Conservation (phyloP, 768 basidiomycete genomes). For the Suillus occidentalis region DNA sequence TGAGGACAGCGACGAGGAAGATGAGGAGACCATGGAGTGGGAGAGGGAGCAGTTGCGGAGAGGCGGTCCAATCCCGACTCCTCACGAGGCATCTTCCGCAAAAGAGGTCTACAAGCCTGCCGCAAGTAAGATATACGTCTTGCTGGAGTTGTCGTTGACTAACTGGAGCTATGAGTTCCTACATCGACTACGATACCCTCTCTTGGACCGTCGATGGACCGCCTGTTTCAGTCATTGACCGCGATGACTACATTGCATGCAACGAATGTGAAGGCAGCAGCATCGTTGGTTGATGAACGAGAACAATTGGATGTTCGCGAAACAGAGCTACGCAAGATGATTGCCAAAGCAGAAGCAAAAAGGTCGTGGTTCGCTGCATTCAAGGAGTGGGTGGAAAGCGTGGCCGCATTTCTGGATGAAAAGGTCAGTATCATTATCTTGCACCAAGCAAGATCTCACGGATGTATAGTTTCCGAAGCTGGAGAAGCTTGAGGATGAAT, state of each 20-base stretch:
- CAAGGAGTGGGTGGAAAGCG: constrained; percentile 76
- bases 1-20: constrained; percentile 63
- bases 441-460: not conserved
- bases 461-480: constrained; percentile 65
- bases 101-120: constrained; percentile 70
- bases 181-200: constrained; percentile 60
- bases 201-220: constrained; percentile 58
- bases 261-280: constrained; percentile 54
- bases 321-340: constrained; percentile 71
- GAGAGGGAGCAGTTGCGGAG: constrained; percentile 80
- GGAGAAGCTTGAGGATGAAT: constrained; percentile 76
- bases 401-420: constrained; percentile 85
- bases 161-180: constrained; percentile 54
- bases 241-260: constrained; percentile 69
- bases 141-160: constrained; percentile 12
- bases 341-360: constrained; percentile 73
- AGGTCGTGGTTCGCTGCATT: constrained; percentile 80
- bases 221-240: constrained; percentile 59
- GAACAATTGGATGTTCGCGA: constrained; percentile 65
- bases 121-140: constrained; percentile 50
- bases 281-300: constrained; percentile 61
- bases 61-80: constrained; percentile 55
- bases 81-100: constrained; percentile 32
- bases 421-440: constrained; percentile 53
- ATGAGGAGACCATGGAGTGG: constrained; percentile 86